Conservation (phyloP, 148 eudicot genomes). For the Rhododendron simsii region DNA sequence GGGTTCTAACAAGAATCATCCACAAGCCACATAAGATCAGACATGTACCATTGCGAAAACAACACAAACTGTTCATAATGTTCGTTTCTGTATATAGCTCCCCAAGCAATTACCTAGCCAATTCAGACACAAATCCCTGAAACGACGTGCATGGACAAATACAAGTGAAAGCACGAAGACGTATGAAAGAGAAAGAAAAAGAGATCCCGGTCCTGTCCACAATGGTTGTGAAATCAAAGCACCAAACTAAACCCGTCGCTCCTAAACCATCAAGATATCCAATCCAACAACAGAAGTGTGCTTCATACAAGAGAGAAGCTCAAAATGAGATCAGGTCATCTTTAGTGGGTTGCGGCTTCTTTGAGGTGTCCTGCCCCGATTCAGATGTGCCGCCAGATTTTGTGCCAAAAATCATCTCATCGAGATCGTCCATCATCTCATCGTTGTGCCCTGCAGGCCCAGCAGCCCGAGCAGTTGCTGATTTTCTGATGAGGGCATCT, state of each 20-base stretch:
- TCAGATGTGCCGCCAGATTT: constrained; percentile 56
- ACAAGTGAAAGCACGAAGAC: background rate
- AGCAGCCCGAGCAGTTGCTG: constrained; percentile 38
- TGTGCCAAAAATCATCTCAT: constrained; percentile 93
- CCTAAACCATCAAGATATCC: background rate
- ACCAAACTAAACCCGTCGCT: background rate
- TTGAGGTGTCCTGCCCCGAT: constrained; percentile 33
- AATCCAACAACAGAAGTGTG: background rate
- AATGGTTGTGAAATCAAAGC: background rate
- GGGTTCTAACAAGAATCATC: background rate
- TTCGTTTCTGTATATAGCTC: background rate
- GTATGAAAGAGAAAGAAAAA: background rate
- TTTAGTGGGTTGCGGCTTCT: constrained; percentile 50
- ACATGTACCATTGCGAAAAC: background rate
- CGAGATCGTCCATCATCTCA: constrained; percentile 95
- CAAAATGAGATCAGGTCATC: constrained; percentile 77
- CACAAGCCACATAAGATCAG: background rate
- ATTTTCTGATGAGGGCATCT: constrained; percentile 61
- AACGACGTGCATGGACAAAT: background rate
- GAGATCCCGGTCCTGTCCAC: background rate
- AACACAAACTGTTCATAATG: background rate
- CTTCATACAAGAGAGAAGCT: background rate
- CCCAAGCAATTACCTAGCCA: background rate
- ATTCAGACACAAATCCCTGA: constrained; percentile 6
- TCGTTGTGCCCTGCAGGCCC: constrained; percentile 53